Evolutionary conservation across 257 asterid genomes (phyloP).

Genomic region (Nicotiana tabacum): DNA sequence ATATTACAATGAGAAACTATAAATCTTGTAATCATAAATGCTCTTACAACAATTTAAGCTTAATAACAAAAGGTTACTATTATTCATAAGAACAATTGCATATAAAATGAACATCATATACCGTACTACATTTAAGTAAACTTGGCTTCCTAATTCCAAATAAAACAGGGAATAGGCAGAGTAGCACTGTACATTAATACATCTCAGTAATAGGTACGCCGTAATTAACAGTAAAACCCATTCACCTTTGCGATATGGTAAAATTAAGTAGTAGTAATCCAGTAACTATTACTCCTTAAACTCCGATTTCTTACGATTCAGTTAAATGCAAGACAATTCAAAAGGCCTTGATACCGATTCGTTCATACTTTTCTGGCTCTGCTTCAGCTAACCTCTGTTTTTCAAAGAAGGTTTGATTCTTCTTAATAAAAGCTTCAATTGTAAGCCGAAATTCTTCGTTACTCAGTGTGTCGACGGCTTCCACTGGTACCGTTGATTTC

Average conservation of each 20-base stretch:
- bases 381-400: constrained; percentile 24
- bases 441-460: constrained; percentile 69
- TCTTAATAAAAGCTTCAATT: constrained; percentile 57
- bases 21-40: neutral
- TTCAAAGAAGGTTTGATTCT: constrained; percentile 30
- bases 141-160: constrained; percentile 19
- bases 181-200: constrained; percentile 16
- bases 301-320: neutral
- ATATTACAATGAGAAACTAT: neutral
- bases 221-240: constrained; percentile 8
- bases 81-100: neutral
- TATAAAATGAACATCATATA: constrained; percentile 6
- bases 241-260: neutral
- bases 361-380: constrained; percentile 14
- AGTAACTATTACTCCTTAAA: neutral
- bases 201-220: neutral
- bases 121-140: neutral
- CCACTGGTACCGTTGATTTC: neutral
- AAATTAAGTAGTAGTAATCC: neutral
- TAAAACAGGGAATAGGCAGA: constrained; percentile 26
- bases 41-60: neutral
- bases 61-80: neutral
- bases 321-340: neutral
- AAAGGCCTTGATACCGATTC: neutral
- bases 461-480: constrained; percentile 52